Conservation (phyloP, 345 rosid species). For the Moricandia moricandioides region DNA sequence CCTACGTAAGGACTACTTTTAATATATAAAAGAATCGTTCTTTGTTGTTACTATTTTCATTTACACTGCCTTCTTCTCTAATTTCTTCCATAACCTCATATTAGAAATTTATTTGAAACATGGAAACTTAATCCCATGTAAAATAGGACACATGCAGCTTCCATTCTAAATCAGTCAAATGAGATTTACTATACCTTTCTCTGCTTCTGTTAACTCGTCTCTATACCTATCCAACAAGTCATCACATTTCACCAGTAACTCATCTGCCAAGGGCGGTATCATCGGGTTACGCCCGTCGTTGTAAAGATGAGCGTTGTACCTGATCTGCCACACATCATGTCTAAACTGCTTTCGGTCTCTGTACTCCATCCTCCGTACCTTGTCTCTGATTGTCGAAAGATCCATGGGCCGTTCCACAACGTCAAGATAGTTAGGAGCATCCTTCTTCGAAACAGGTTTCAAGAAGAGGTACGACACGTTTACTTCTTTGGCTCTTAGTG, state of each 20-base stretch:
- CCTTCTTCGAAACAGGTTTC: slow-evolving; percentile 84
- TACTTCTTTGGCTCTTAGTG: slow-evolving; percentile 51
- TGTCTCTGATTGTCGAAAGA: slow-evolving; percentile 73
- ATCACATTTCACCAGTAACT: slow-evolving; percentile 84
- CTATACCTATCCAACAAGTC: slow-evolving; percentile 51
- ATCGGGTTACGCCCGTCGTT: slow-evolving; percentile 79
- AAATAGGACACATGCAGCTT: not conserved
- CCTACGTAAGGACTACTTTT: too few relatives aligned
- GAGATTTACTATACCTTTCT: slow-evolving; percentile 49
- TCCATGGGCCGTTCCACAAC: slow-evolving; percentile 75
- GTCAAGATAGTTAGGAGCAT: slow-evolving; percentile 79
- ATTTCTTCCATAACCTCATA: not conserved
- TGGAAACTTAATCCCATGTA: not conserved
- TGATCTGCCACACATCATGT: slow-evolving; percentile 83
- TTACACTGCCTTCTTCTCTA: not conserved
- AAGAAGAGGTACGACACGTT: slow-evolving; percentile 76
- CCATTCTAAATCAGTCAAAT: slow-evolving; percentile 20
- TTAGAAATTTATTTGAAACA: not conserved
- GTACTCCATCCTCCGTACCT: slow-evolving; percentile 83
- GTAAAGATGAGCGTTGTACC: slow-evolving; percentile 72
- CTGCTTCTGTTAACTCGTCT: slow-evolving; percentile 57
- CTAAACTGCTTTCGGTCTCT: slow-evolving; percentile 65
- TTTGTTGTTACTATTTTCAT: not conserved
- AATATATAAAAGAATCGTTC: not conserved
- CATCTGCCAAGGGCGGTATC: slow-evolving; percentile 95